phyloP scores from a whole-genome alignment of 176 grass and related monocot genomes.

The Oryza glumipatula region DNA sequence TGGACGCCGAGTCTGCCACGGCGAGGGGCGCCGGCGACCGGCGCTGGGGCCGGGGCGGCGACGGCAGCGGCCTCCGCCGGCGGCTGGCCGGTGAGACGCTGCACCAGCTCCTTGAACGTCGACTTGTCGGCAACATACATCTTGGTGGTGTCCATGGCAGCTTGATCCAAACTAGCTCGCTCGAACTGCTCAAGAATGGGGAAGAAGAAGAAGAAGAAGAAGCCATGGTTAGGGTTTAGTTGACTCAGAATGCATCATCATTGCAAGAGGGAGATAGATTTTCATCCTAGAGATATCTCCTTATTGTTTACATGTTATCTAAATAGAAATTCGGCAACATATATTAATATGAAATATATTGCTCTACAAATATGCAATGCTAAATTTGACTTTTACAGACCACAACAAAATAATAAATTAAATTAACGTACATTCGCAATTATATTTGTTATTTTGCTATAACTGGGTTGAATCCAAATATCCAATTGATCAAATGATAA shows the following conservation, averaged over 20 bases:
- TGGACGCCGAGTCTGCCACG: not conserved
- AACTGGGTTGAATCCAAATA: no score
- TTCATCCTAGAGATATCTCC: no score
- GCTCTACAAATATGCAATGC: no score
- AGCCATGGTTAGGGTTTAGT: not conserved
- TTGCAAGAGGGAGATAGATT: not conserved
- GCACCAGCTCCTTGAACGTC: constrained; percentile 47
- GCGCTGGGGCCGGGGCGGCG: no score
- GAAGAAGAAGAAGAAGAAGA: not conserved
- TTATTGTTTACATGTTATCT: no score
- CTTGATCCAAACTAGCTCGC: no score
- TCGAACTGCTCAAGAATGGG: not conserved
- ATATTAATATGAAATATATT: no score
- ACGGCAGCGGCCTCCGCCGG: not conserved
- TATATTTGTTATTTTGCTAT: no score
- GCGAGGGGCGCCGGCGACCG: not conserved
- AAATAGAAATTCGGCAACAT: no score
- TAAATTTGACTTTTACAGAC: no score
- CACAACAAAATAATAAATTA: no score
- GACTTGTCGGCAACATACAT: not conserved
- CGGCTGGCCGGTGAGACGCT: constrained; percentile 39
- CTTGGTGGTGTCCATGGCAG: constrained; percentile 5
- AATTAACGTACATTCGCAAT: no score
- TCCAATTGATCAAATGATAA: not conserved
- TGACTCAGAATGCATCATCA: not conserved